A percentile compares a stretch with the other conserved stretches of the same genome.
Conservation (phyloP, 2,329 filamentous ascomycete genomes). For the Macrophomina pseudophaseolina region DNA sequence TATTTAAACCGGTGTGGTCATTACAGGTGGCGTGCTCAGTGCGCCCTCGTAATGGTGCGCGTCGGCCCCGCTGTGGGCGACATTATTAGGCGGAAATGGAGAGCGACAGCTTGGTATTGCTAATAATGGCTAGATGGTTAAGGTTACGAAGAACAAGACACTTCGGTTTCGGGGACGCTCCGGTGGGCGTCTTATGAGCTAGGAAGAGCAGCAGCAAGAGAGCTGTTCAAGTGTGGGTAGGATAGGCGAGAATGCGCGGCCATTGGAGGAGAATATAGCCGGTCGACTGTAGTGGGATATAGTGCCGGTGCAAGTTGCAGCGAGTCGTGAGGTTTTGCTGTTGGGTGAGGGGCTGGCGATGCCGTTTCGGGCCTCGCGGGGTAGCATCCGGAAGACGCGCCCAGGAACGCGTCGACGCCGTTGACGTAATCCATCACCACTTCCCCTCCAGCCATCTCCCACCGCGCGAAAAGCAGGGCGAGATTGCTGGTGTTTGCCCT, state of each 20-base stretch:
- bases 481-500: background rate
- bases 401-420: constrained; percentile 3
- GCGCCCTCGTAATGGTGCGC: background rate
- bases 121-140: constrained; percentile 3
- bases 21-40: constrained; percentile 2
- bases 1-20: constrained; percentile 10
- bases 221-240: background rate
- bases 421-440: constrained; percentile 24
- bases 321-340: background rate
- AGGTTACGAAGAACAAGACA: constrained; percentile 2
- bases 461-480: background rate
- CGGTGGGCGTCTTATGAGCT: constrained; percentile 4
- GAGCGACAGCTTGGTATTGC: constrained; percentile 2
- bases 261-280: constrained; percentile 10
- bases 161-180: background rate
- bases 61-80: constrained; percentile 2
- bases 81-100: constrained; percentile 17
- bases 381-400: background rate
- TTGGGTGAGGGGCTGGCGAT: constrained; percentile 5
- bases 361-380: constrained; percentile 15
- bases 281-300: constrained; percentile 1
- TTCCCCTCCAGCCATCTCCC: background rate
- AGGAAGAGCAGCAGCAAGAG: background rate
- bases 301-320: background rate
- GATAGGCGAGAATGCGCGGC: background rate